A percentile compares a stretch with the other conserved stretches of the same genome.
phyloP scores from a whole-genome alignment of 371 early-diverging fungal species.

The Mucor irregularis region DNA sequence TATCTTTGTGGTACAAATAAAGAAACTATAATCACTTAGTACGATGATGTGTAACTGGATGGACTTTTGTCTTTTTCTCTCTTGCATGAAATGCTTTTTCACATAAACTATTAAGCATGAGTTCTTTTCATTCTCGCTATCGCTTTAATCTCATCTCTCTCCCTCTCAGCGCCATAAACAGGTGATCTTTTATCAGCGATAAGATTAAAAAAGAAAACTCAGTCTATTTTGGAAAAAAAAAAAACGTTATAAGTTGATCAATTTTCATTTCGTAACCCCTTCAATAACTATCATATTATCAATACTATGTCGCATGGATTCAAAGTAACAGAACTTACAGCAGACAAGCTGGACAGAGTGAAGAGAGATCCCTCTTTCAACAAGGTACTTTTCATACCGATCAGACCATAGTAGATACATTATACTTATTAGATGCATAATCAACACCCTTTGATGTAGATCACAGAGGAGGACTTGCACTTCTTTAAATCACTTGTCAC shows the following conservation, averaged over 20 bases:
- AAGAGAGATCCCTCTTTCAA: constrained; percentile 50
- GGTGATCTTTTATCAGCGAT: background rate
- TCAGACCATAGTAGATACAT: background rate
- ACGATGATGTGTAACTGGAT: too few species aligned
- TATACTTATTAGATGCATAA: too few species aligned
- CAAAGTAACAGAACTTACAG: constrained; percentile 32
- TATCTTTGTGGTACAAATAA: too few species aligned
- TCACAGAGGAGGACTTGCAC: constrained; percentile 55
- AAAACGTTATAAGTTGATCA: too few species aligned
- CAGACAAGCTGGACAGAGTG: constrained; percentile 29
- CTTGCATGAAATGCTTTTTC: too few species aligned
- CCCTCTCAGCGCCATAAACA: background rate
- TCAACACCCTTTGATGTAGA: too few species aligned
- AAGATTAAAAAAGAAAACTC: background rate
- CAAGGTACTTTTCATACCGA: constrained; percentile 32
- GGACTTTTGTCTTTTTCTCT: too few species aligned
- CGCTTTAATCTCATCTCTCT: background rate
- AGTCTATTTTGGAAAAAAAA: too few species aligned
- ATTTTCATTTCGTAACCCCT: background rate
- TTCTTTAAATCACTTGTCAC: constrained; percentile 48
- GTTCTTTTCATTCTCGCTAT: too few species aligned
- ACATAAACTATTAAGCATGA: too few species aligned
- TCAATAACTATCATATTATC: background rate
- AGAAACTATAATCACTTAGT: too few species aligned
- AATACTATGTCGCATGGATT: constrained; percentile 27